Conservation (phyloP, 441 rosid genomes). For the Eruca vesicaria region DNA sequence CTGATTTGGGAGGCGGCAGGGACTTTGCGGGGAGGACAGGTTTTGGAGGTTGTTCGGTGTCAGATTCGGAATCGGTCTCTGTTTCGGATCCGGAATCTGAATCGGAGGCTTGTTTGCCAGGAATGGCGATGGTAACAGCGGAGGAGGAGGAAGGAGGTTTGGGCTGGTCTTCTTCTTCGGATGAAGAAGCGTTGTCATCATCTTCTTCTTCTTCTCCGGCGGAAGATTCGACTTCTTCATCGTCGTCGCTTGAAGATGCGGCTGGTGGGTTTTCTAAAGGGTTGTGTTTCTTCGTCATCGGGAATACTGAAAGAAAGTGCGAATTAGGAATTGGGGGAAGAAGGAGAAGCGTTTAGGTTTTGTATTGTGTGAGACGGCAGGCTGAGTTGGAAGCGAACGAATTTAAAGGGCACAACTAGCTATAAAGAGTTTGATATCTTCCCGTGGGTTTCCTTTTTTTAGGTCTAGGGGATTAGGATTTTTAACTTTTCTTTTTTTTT, state of each 20-base stretch:
- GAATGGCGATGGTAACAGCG: not conserved
- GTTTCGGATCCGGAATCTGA: slow-evolving; percentile 33
- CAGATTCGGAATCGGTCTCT: slow-evolving; percentile 39
- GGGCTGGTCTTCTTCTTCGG: slow-evolving; percentile 5
- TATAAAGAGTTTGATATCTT: no score
- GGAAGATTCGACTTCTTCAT: slow-evolving; percentile 32
- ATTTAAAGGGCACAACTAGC: no score
- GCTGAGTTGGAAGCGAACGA: no score
- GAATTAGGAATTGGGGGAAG: not conserved
- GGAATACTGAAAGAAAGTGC: no score
- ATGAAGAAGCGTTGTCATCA: slow-evolving; percentile 24
- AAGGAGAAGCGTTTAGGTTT: not conserved
- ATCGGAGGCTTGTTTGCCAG: not conserved
- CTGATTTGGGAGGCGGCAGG: slow-evolving; percentile 15
- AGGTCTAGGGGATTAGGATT: no score
- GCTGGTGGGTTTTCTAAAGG: slow-evolving; percentile 44
- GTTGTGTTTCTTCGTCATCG: slow-evolving; percentile 22
- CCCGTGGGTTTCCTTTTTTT: no score
- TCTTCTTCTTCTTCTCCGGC: slow-evolving; percentile 32
- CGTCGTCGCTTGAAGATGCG: slow-evolving; percentile 42
- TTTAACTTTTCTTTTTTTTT: no score
- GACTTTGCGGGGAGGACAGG: slow-evolving; percentile 1
- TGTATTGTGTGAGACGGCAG: not conserved
- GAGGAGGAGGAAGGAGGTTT: not conserved
- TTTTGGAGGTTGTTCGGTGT: not conserved